Percentiles rank a stretch among this genome's conserved stretches.
These are phyloP conservation scores for Zygosaccharomyces pseudorouxii DNA, from an alignment of 805 yeast genomes.

Conservation along the genomic window DNA sequence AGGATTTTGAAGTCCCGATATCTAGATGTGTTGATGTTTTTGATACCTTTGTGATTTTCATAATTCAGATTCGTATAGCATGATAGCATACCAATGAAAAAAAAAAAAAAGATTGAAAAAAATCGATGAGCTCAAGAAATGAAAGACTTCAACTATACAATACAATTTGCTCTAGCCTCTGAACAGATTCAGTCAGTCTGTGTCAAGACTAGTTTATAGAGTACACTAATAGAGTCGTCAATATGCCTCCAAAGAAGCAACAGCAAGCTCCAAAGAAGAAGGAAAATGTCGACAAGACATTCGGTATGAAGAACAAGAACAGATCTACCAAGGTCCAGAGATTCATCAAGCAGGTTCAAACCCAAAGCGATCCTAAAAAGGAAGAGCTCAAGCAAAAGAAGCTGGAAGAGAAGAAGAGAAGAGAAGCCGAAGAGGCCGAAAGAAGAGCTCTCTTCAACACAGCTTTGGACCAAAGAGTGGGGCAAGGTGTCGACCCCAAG, in stretches of 20 bases:
- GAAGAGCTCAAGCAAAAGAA: constrained; percentile 69
- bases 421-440: constrained; percentile 83
- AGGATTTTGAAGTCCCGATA: background rate
- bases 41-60: background rate
- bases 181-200: no score
- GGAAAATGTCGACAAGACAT: constrained; percentile 83
- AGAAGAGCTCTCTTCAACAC: constrained; percentile 72
- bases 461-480: constrained; percentile 75
- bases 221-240: constrained; percentile 6
- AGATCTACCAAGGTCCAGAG: constrained; percentile 87
- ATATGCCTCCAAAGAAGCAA: constrained; percentile 25
- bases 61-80: background rate
- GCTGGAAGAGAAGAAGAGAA: constrained; percentile 80
- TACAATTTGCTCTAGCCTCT: no score
- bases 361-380: constrained; percentile 56
- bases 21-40: background rate
- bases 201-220: background rate
- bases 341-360: constrained; percentile 64
- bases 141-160: background rate
- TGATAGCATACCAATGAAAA: background rate
- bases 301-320: constrained; percentile 93
- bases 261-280: constrained; percentile 51
- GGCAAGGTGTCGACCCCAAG: constrained; percentile 97
- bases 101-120: constrained; percentile 1
- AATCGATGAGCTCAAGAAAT: constrained; percentile 5